phyloP scores from a whole-genome alignment of 305 asterid genomes.

The Solanum chacoense region DNA sequence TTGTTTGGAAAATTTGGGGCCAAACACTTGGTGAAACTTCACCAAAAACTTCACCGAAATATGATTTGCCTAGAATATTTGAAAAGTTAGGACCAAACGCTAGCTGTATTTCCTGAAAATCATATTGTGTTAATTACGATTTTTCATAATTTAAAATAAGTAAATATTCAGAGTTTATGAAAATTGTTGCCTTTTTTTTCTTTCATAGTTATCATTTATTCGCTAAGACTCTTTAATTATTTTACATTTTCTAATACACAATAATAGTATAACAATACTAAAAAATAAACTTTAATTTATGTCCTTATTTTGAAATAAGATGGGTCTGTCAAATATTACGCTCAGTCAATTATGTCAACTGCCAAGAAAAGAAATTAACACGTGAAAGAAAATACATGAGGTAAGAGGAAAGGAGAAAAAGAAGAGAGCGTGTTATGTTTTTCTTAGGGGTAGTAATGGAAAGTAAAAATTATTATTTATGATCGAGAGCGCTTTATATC shows the following conservation, averaged over 20 bases:
- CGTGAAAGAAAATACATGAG: not conserved
- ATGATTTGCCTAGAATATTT: no score
- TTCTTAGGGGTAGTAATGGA: not conserved
- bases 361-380: not conserved
- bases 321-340: not conserved
- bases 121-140: not conserved
- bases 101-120: no score
- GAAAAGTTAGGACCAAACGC: not conserved
- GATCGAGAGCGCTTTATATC: not conserved
- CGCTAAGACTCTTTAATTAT: not conserved
- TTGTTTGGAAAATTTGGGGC: no score
- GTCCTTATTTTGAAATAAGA: no score
- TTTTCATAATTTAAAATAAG: no score
- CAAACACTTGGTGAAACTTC: no score
- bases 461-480: no score
- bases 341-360: not conserved
- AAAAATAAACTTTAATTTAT: no score
- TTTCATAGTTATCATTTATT: not conserved
- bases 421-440: not conserved
- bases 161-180: no score
- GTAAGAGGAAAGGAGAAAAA: not conserved
- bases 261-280: not conserved
- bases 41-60: no score
- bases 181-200: not conserved
- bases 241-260: not conserved